phyloP scores from a whole-genome alignment of 2,329 filamentous ascomycete species.

The Fusarium sp. region DNA sequence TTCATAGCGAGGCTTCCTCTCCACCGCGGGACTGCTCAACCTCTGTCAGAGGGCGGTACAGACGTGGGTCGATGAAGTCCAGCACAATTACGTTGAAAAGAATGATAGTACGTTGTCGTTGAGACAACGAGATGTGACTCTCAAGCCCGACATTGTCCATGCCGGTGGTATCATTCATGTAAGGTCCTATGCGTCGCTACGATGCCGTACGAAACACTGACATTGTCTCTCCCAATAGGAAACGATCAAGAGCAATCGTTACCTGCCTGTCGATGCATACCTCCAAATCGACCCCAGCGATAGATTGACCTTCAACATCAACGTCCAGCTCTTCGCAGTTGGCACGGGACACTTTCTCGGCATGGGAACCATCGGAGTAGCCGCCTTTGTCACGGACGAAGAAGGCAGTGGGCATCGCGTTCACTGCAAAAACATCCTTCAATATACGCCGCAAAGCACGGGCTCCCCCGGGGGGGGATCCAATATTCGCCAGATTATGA shows the following conservation, averaged over 20 bases:
- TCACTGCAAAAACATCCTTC: no score
- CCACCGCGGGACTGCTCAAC: constrained; percentile 4
- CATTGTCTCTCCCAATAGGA: constrained; percentile 23
- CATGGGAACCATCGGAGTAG: constrained; percentile 11
- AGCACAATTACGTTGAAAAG: no score
- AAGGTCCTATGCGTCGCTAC: constrained; percentile 1
- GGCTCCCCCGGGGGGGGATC: no score
- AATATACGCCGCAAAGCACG: no score
- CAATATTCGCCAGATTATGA: neutral
- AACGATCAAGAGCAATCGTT: constrained; percentile 44
- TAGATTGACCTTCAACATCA: constrained; percentile 10
- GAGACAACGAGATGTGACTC: neutral
- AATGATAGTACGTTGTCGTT: neutral
- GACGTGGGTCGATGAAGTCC: constrained; percentile 1
- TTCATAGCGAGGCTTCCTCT: constrained; percentile 8
- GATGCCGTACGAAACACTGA: neutral
- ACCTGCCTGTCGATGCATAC: constrained; percentile 46
- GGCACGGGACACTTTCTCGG: constrained; percentile 45
- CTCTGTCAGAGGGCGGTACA: constrained; percentile 5
- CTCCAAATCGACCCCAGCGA: constrained; percentile 8
- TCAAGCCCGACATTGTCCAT: neutral
- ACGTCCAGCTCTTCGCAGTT: constrained; percentile 42
- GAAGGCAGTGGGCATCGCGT: no score
- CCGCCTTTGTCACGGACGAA: neutral
- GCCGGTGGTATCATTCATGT: constrained; percentile 41